Base-by-base conservation (phyloP, 2,329 filamentous ascomycete species). In the Colletotrichum echinochloae region DNA sequence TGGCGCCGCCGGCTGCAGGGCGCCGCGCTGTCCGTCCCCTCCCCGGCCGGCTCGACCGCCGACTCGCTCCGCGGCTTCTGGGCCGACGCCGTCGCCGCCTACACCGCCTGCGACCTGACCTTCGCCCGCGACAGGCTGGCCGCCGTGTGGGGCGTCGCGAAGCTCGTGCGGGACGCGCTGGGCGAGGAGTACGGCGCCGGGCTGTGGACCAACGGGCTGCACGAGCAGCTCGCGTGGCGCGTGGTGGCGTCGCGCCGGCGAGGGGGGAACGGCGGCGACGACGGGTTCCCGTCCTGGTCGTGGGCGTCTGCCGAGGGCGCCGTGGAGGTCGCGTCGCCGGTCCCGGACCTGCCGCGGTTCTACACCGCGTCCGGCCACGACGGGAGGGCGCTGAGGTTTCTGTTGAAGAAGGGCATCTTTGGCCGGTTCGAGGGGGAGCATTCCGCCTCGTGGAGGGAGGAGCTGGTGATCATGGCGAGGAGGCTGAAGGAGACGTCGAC, bases 81-180 rank as follows among this genome's bases (percentile, higher is more conserved):
- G 75, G 33, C 49, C 14, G 48, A 46, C 33, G 66, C 73, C 11
- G 74, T 76, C 1, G 60, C 55, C 4, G 67, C 64, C 5, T 75
- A 76, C 64, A 75, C 74, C 16, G 44, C 41, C 18, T 75, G 73
- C 60, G 8, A 66, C 14, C 60, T 76, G 3, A 75, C 73, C 1
- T 57, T 59, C 7, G 30, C 64, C 48, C 26, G 35, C 23, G 74
- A 76, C 60, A 57, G 65, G 18, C 56, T 73, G 20, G 46, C 37
- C 1, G 75, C 75, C 30, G 63, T 75, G 11, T 75, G 70, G 69
- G 74, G 74, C 33, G 66, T 76, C 0, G 74, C 73, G 3, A 70
- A 70, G n/a, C 62, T 70, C 1, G 30, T 60, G 2, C 30, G 66
- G 12, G 66, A 70, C 20, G 49, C 49, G 4, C 33, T 60, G 11